Base-by-base conservation (phyloP, 306 rosid species). In the Parietaria judaica region DNA sequence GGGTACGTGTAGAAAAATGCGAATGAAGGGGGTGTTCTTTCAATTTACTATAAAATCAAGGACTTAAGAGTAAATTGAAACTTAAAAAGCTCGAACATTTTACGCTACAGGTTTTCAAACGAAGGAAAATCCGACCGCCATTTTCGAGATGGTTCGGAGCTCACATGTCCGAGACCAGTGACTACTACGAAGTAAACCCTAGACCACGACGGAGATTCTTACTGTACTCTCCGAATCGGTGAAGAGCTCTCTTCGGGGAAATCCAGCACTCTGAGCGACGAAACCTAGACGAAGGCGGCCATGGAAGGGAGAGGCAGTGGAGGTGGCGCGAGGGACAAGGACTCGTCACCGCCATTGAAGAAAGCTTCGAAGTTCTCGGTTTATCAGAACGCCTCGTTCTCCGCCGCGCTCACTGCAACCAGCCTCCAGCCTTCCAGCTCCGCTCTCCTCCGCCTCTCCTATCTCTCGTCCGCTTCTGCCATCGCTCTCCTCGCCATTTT, bases 351-450 rank as follows among this genome's bases (percentile, higher is more conserved):
- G 45, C 51, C 79, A 47, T 60, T 73, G 44, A 87, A 80, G 49
- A 88, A 83, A 73, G 82, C 87, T 51, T 68, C 81, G 49, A 86
- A 88, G 70, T 92, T 88, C 82, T 54, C 78, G 1, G 88, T 85
- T 5, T 88, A 92, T 39, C 95, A 88, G 73, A 86, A 88, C 72
- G 85, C 86, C 64, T 55, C 86, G 3, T 69, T 88, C 10, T 92
- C 96, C 5, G 85, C 94, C 3, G 90, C 84, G 13, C 90, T 92
- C 51, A 92, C 95, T 34, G 76, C 94, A 71, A 82, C 65, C 60
- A 88, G 99, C 59, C 67, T 88, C 54, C 95, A 72, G 10, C 96
- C 96, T 74, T 78, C 95, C 31, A 82, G 74, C 36, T 73, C 70
- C 72, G 69, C 88, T 9, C 61, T 84, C 74, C 65, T 86, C 43